Evolutionary conservation across 2,329 filamentous ascomycete species (phyloP).

Genomic region (Penicillium sp.): DNA sequence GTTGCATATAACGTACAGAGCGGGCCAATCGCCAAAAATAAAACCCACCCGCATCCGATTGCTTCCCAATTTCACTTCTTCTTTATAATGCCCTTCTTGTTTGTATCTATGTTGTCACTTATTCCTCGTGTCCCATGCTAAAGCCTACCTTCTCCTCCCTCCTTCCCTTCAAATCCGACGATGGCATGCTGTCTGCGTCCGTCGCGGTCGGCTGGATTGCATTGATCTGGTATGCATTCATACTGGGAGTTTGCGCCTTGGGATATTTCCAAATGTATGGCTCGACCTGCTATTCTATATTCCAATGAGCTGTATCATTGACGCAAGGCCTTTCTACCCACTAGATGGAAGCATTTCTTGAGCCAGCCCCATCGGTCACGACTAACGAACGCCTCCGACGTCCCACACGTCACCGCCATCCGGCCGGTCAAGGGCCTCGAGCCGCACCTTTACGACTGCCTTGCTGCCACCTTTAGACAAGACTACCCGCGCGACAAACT

Average conservation of each 20-base stretch:
- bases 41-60: slow-evolving; percentile 14
- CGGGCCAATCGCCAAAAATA: slow-evolving; percentile 12
- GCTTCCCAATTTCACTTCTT: slow-evolving; percentile 1
- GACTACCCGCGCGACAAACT: slow-evolving; percentile 74
- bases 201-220: slow-evolving; percentile 48
- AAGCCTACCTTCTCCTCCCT: slow-evolving; percentile 25
- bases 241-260: slow-evolving; percentile 57
- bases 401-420: slow-evolving; percentile 85
- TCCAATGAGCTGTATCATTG: slow-evolving; percentile 4
- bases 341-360: slow-evolving; percentile 57
- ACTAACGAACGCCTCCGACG: slow-evolving; percentile 44
- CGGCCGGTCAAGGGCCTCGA: slow-evolving; percentile 92
- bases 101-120: slow-evolving; percentile 6
- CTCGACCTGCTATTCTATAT: background rate
- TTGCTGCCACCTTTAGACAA: slow-evolving; percentile 80
- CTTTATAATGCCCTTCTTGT: slow-evolving; percentile 19
- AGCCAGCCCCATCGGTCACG: slow-evolving; percentile 44
- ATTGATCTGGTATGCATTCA: slow-evolving; percentile 57
- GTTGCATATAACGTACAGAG: background rate
- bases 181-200: slow-evolving; percentile 34
- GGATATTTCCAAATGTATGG: slow-evolving; percentile 60
- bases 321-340: slow-evolving; percentile 28
- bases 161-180: slow-evolving; percentile 23
- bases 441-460: slow-evolving; percentile 85
- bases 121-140: slow-evolving; percentile 29